phyloP scores from a whole-genome alignment of 129 eudicot genomes.

The carrot (Daucus carota) region DNA sequence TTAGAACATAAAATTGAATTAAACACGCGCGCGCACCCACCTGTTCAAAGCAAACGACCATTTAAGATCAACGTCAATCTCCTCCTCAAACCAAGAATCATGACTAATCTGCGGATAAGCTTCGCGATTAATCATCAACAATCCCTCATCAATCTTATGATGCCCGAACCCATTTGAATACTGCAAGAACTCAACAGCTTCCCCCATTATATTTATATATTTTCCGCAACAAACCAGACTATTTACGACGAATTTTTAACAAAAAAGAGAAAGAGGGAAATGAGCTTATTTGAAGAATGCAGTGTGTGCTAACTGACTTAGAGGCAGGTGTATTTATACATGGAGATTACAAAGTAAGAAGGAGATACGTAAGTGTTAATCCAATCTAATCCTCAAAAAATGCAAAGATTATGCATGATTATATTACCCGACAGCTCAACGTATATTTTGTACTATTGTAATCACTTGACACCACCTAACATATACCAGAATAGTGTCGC shows the following conservation, averaged over 20 bases:
- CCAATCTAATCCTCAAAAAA: neutral
- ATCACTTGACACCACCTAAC: neutral
- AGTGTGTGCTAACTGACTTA: neutral
- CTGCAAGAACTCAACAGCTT: conserved; percentile 31
- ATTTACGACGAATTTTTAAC: too few species aligned
- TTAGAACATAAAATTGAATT: too few species aligned
- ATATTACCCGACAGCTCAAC: neutral
- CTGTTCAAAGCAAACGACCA: conserved; percentile 86
- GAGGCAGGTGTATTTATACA: conserved; percentile 1
- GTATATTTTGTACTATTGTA: neutral
- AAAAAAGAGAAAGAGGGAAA: neutral
- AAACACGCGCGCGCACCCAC: too few species aligned
- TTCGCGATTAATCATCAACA: neutral
- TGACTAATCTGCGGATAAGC: neutral
- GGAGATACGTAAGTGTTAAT: neutral
- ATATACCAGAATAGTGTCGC: neutral
- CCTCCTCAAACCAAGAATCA: conserved; percentile 68
- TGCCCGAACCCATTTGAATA: conserved; percentile 23
- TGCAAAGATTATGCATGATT: neutral
- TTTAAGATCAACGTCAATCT: conserved; percentile 67
- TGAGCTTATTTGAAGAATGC: neutral
- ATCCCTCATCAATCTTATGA: conserved; percentile 2
- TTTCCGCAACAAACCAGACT: too few species aligned
- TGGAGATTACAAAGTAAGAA: neutral
- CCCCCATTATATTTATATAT: conserved; percentile 26